Evolutionary conservation across 177 flowering plant genomes (phyloP), one percentile per base, ranked within the genome.

Genomic region (Vitis hybrid): DNA sequence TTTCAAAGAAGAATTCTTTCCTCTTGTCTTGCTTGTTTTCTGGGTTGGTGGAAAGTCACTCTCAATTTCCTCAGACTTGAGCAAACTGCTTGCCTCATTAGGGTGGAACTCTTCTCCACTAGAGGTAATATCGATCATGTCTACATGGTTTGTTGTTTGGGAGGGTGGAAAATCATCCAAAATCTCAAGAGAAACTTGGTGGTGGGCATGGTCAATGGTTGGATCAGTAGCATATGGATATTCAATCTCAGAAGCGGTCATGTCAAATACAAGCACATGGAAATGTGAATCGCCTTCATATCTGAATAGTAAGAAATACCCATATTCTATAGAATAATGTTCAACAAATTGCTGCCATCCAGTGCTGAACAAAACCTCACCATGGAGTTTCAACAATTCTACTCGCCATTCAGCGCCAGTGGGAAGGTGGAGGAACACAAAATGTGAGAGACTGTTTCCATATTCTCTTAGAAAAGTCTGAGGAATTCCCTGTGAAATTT

Each of bases 181-280:
- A 58, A 52, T 62, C 66, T 67, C 71, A 14, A 64, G 23, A 32
- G 62, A 26, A n/a, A 51, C 54, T 2, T 50, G 30, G 30, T 26
- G 30, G 30, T 26, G 30, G 30, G 30, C 30, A 26, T 26, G 30
- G 30, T 26, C 30, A 2, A 26, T 26, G 30, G 30, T 26, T 26
- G 30, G 30, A 26, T 26, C 30, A 26, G 30, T 26, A 26, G 30
- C 56, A 3, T 40, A 11, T 13, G 72, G 75, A 64, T 76, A 68
- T 30, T 71, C 66, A 10, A 71, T 67, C 62, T 71, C 75, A 9
- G 52, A 49, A 57, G 75, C 69, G 45, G 30, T 57, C 49, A 6
- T 67, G 17, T 76, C 75, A 32, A 71, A 76, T 56, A 76, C 64
- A 45, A 58, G n/a, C 4, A 71, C 78, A 62, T 71, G 11, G 56